These are phyloP conservation scores for Cercospora berteroae DNA, from an alignment of 2,329 filamentous ascomycete species.

Conservation along the genomic window DNA sequence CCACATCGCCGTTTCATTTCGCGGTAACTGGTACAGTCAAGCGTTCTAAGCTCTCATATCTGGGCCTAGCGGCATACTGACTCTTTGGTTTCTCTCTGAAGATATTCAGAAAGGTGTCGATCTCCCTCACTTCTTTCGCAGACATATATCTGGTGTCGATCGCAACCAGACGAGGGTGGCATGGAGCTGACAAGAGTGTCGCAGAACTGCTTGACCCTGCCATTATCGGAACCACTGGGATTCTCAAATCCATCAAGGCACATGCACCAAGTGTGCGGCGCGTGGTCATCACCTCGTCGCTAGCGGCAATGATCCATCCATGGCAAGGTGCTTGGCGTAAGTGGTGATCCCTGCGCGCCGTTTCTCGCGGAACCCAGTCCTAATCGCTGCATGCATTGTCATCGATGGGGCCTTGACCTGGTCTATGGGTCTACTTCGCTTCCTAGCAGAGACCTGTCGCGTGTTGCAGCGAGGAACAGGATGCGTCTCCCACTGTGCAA, in stretches of 20 bases:
- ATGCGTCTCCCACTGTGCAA: not conserved
- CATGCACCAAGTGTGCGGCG: conserved; percentile 4
- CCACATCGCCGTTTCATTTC: conserved; percentile 45
- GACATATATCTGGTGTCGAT: too few species aligned
- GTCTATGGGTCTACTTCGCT: conserved; percentile 3
- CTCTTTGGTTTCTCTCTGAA: not conserved
- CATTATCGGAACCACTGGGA: not conserved
- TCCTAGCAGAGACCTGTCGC: not conserved
- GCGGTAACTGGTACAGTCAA: conserved; percentile 39
- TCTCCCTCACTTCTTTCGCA: too few species aligned
- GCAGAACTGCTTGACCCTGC: conserved; percentile 10
- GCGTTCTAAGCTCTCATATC: not conserved
- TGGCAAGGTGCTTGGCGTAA: conserved; percentile 3
- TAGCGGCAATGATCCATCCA: conserved; percentile 4
- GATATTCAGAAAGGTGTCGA: not conserved
- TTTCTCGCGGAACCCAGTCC: not conserved
- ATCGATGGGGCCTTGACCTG: not conserved
- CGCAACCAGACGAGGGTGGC: not conserved
- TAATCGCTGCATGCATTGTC: not conserved
- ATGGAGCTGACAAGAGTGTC: not conserved
- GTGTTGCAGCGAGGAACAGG: not conserved
- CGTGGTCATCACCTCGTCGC: conserved; percentile 9
- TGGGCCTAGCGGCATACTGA: conserved; percentile 32
- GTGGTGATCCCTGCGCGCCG: not conserved
- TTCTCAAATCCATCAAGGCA: conserved; percentile 4